Evolutionary conservation across 305 asterid genomes (phyloP).

Genomic region (Coffea humblotiana): DNA sequence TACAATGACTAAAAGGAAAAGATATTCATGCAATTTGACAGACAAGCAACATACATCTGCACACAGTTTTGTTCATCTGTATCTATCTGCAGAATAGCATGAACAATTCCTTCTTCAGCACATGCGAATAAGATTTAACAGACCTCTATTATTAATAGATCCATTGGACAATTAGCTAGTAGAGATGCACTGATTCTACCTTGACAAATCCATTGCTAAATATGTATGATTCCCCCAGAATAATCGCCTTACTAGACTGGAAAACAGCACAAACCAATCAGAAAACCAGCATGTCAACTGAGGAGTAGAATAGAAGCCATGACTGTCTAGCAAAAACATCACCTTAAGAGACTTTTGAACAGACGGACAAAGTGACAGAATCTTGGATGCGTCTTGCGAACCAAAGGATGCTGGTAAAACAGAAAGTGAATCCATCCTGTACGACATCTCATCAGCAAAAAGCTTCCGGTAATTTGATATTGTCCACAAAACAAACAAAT

Average conservation of each 20-base stretch:
- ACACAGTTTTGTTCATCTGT: neutral
- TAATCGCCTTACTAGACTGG: constrained; percentile 73
- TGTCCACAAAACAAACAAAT: neutral
- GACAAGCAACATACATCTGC: neutral
- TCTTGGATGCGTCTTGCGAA: constrained; percentile 79
- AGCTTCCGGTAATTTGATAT: neutral
- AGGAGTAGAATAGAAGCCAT: constrained; percentile 22
- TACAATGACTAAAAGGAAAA: neutral
- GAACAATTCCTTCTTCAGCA: neutral
- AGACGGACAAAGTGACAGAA: constrained; percentile 79
- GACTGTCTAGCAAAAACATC: constrained; percentile 15
- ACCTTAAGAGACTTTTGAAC: constrained; percentile 86
- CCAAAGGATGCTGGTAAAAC: constrained; percentile 81
- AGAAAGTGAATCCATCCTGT: constrained; percentile 91
- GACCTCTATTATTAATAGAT: neutral
- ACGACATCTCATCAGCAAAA: constrained; percentile 16
- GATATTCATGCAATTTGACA: neutral
- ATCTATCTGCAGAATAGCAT: neutral
- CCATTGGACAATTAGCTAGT: neutral
- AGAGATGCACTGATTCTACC: constrained; percentile 41
- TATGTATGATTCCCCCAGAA: constrained; percentile 84
- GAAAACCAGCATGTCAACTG: neutral
- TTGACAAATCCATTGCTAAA: constrained; percentile 76
- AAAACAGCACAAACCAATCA: constrained; percentile 15
- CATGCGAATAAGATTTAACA: neutral